These are phyloP conservation scores for Botryosphaeria agaves DNA, from an alignment of 2,329 filamentous ascomycete genomes.

Conservation along the genomic window DNA sequence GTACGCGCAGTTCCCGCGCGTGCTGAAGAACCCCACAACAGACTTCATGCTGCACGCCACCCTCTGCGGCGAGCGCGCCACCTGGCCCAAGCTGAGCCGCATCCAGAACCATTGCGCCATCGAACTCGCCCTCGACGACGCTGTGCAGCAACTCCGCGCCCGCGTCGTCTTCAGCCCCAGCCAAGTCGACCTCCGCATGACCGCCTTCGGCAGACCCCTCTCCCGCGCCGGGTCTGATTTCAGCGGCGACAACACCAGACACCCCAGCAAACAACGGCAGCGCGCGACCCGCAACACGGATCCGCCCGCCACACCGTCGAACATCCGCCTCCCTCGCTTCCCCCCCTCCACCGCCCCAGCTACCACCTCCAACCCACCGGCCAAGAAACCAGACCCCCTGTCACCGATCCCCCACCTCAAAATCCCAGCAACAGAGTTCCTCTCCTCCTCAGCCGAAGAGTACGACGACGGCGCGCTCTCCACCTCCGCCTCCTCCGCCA, in stretches of 20 bases:
- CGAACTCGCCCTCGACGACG: conserved; percentile 65
- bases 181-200: conserved; percentile 38
- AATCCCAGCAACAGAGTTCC: conserved; percentile 1
- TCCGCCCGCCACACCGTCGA: neutral
- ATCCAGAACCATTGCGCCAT: conserved; percentile 79
- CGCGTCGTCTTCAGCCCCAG: conserved; percentile 52
- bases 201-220: conserved; percentile 4
- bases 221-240: neutral
- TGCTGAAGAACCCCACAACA: conserved; percentile 67
- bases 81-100: conserved; percentile 77
- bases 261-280: neutral
- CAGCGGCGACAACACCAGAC: neutral
- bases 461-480: conserved; percentile 8
- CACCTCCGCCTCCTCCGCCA: conserved; percentile 11
- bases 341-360: neutral
- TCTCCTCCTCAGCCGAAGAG: conserved; percentile 14
- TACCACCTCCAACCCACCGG: neutral
- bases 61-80: conserved; percentile 64
- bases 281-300: neutral
- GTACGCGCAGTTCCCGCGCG: conserved; percentile 53
- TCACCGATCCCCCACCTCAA: too few species aligned
- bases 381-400: too few species aligned
- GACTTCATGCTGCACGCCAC: conserved; percentile 76
- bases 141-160: conserved; percentile 50
- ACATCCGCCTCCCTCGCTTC: neutral